Base-by-base conservation (phyloP, 139 green algal genomes). In the Volvox africanus region DNA sequence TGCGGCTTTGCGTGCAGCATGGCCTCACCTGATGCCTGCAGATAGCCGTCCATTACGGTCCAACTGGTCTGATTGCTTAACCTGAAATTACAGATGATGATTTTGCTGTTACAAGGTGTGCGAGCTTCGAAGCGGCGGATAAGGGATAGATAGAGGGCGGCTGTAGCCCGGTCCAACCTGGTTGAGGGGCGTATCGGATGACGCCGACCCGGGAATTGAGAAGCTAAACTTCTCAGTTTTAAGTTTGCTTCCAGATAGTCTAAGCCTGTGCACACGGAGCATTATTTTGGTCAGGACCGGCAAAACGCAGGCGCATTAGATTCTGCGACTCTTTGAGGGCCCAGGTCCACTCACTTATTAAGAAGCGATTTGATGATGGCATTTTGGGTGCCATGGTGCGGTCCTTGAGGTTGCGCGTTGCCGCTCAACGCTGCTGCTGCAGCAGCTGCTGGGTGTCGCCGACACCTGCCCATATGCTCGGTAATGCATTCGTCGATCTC, bases 121-220 rank as follows among this genome's bases (percentile, higher is more conserved):
- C 77, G 77, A 61, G 44, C 44, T 55, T 55, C 5, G 61, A n/a
- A 21, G 61, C 33, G 5, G 16, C 32, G 36, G 12, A 33, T 1
- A 22, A 24, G 79, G 65, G 16, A 28, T 20, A 30, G 14, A 82
- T 20, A 20, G 16, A 67, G 32, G 30, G 78, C 37, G 80, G 80
- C 80, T 86, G 80, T 86, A 86, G 80, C 80, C 80, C 26, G 32
- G 50, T 71, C 26, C 80, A 71, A 86, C 80, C 80, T 86, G 80
- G 26, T 71, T 71, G 80, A 33, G 78, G 14, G 50, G 50, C 24
- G 80, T 71, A 24, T 86, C 80, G 20, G 80, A 71, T 28, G 44
- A 86, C 20, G 78, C 50, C 37, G 44, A 50, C 80, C 50, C 50
- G 37, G 26, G 50, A 28, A 71, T 73, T 44, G 80, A 61, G 20